Percentiles rank a stretch among this genome's conserved stretches.
phyloP scores from a whole-genome alignment of 306 rosid species.

The Cucumis sativus region DNA sequence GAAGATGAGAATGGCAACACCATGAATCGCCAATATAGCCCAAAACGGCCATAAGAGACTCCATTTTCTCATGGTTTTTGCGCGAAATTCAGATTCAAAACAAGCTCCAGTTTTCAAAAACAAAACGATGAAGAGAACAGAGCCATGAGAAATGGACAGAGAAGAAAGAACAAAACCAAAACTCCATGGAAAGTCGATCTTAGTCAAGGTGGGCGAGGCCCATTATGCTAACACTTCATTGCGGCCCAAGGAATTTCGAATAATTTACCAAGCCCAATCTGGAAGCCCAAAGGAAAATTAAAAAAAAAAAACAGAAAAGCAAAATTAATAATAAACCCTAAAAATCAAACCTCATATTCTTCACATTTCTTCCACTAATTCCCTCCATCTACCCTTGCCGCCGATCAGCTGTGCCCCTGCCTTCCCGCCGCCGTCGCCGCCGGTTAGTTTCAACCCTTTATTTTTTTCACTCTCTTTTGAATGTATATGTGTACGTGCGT shows the following conservation, averaged over 20 bases:
- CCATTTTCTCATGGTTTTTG: slow-evolving; percentile 22
- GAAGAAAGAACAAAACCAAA: neutral
- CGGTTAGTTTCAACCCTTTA: no score
- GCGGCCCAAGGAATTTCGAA: neutral
- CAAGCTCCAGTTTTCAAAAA: neutral
- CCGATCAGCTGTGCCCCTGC: no score
- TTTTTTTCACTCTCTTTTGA: no score
- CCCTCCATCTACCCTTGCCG: no score
- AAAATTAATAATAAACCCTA: no score
- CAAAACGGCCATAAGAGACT: slow-evolving; percentile 45
- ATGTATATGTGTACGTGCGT: no score
- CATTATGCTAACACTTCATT: neutral
- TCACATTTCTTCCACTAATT: no score
- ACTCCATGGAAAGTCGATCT: neutral
- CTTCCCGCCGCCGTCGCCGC: no score
- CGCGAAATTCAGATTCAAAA: neutral
- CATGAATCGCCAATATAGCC: slow-evolving; percentile 46
- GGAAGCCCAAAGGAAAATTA: no score
- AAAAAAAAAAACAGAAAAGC: no score
- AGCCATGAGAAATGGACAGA: neutral
- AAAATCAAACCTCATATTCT: no score
- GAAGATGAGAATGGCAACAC: slow-evolving; percentile 48
- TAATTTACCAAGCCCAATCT: no score
- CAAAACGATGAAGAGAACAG: neutral
- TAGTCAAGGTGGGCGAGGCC: neutral